phyloP scores from a whole-genome alignment of 108 stramenopile species.

The Schizochytrium sp. region DNA sequence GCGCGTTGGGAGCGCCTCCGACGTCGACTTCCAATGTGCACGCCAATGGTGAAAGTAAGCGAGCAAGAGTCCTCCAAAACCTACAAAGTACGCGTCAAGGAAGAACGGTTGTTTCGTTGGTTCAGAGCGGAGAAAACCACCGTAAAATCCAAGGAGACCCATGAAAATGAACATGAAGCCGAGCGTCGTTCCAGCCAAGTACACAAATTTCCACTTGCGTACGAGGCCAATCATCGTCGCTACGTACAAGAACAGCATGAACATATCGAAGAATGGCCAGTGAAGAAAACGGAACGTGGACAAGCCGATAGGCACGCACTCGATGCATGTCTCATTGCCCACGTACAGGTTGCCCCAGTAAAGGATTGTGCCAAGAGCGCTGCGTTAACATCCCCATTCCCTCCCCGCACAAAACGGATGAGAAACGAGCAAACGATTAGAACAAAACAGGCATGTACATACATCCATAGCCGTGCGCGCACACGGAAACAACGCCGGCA shows the following conservation, averaged over 20 bases:
- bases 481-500: not conserved
- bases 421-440: not conserved
- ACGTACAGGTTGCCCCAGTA: not conserved
- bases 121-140: not conserved
- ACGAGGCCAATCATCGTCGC: not conserved
- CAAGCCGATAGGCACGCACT: not conserved
- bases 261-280: not conserved
- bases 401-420: not conserved
- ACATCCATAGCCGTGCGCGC: too few species aligned
- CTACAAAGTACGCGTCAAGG: not conserved
- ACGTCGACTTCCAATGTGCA: not conserved
- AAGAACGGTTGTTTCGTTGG: not conserved
- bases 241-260: not conserved
- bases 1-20: not conserved
- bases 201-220: not conserved
- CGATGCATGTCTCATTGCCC: not conserved
- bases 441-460: too few species aligned
- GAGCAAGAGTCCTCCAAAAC: not conserved
- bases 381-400: not conserved
- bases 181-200: not conserved
- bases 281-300: not conserved
- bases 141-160: not conserved
- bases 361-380: not conserved
- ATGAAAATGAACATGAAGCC: slow-evolving; percentile 15
- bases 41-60: not conserved